Percentiles rank a stretch among this genome's conserved stretches.
phyloP scores from a whole-genome alignment of 2,329 filamentous ascomycete species.

The Orbilia quercus region DNA sequence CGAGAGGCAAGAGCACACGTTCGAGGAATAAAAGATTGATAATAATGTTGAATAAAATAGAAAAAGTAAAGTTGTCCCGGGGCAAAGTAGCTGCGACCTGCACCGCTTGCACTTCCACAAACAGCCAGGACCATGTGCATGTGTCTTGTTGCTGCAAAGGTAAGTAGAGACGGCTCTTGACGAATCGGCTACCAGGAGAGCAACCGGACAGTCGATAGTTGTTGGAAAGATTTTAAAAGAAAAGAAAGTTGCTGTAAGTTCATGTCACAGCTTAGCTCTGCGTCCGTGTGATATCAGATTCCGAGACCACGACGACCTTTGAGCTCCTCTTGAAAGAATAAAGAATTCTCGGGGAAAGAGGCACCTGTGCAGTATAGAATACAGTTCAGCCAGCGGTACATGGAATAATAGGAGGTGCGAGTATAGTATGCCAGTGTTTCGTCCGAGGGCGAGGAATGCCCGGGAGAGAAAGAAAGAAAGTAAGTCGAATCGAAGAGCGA shows the following conservation, averaged over 20 bases:
- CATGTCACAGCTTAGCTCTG: background rate
- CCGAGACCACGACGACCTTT: slow-evolving; percentile 3
- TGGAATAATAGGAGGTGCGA: slow-evolving; percentile 1
- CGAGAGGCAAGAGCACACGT: background rate
- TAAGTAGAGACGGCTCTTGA: background rate
- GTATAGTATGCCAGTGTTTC: background rate
- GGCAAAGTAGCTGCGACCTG: background rate
- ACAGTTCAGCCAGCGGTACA: slow-evolving; percentile 34
- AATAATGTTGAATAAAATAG: background rate
- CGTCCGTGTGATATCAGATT: slow-evolving; percentile 7
- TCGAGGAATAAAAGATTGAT: too few relatives aligned
- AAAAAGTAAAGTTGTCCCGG: background rate
- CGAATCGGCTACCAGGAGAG: background rate
- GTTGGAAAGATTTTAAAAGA: slow-evolving; percentile 5
- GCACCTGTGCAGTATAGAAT: slow-evolving; percentile 28
- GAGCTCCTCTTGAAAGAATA: background rate
- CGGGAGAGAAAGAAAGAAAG: slow-evolving; percentile 5
- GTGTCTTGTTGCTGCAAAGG: background rate
- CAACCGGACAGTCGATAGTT: background rate
- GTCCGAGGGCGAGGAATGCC: slow-evolving; percentile 25
- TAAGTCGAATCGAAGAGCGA: background rate
- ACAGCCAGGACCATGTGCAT: background rate
- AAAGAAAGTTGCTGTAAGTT: background rate
- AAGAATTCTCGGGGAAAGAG: slow-evolving; percentile 7
- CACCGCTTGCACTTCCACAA: background rate